Conservation (phyloP, 2,329 filamentous ascomycete genomes). For the Monilinia aucupariae region DNA sequence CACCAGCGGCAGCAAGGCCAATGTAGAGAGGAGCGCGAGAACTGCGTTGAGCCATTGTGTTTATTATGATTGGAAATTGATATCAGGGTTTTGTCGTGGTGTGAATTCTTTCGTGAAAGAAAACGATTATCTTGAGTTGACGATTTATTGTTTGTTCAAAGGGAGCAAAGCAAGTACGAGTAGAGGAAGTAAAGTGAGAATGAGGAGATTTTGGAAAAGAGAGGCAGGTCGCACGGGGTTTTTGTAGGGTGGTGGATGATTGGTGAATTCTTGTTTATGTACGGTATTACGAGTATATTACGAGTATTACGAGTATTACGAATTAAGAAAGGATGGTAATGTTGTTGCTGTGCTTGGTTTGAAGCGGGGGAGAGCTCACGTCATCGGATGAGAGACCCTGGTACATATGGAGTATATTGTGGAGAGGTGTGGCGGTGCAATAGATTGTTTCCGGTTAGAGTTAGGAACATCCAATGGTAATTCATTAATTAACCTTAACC, state of each 20-base stretch:
- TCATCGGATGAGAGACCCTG: conserved; percentile 6
- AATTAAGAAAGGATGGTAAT: neutral
- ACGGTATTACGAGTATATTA: too few species aligned
- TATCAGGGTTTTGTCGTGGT: neutral
- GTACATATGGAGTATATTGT: neutral
- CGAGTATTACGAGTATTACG: too few species aligned
- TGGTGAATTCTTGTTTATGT: conserved; percentile 1
- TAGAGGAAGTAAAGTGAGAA: too few species aligned
- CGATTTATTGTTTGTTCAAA: neutral
- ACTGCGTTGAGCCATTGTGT: conserved; percentile 33
- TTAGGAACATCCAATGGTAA: too few species aligned
- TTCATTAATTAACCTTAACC: too few species aligned
- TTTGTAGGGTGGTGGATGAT: neutral
- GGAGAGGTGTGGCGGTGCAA: conserved; percentile 11
- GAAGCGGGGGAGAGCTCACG: neutral
- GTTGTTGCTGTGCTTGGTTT: neutral
- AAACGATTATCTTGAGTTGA: neutral
- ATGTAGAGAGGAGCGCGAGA: conserved; percentile 41
- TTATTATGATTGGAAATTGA: conserved; percentile 9
- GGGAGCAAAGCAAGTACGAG: neutral
- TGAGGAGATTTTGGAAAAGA: neutral
- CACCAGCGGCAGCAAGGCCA: conserved; percentile 60
- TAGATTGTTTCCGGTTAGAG: too few species aligned
- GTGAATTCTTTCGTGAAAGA: neutral
- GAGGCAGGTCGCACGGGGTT: neutral